These are phyloP conservation scores for Dunaliella primolecta DNA, from an alignment of 139 green algal genomes.

Conservation along the genomic window DNA sequence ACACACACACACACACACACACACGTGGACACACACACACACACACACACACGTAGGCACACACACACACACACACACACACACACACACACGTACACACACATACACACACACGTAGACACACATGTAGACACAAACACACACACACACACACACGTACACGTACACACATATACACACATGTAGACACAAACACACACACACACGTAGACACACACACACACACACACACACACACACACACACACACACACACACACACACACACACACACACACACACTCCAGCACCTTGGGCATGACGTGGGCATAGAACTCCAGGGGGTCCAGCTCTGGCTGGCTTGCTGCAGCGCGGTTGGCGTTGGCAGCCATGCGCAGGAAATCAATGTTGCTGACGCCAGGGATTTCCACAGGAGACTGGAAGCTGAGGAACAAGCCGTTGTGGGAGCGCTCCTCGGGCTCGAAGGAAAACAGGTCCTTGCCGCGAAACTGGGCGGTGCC, in stretches of 20 bases:
- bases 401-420: conserved; percentile 93
- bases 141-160: background rate
- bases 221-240: background rate
- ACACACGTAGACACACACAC: background rate
- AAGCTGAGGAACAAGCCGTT: conserved; percentile 92
- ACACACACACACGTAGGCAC: no score
- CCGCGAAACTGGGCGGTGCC: conserved; percentile 90
- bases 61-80: no score
- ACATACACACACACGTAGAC: background rate
- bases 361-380: conserved; percentile 96
- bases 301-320: conserved; percentile 97
- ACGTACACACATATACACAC: background rate
- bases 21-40: no score
- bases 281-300: conserved; percentile 75
- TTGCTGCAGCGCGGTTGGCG: conserved; percentile 70
- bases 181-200: background rate
- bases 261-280: background rate
- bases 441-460: conserved; percentile 88
- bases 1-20: no score
- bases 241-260: background rate
- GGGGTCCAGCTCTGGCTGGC: conserved; percentile 90
- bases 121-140: background rate
- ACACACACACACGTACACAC: background rate
- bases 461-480: conserved; percentile 86
- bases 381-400: conserved; percentile 95